Percentiles rank a stretch among this genome's conserved stretches.
phyloP scores from a whole-genome alignment of 805 yeast species.

The Kodamaea restingae region DNA sequence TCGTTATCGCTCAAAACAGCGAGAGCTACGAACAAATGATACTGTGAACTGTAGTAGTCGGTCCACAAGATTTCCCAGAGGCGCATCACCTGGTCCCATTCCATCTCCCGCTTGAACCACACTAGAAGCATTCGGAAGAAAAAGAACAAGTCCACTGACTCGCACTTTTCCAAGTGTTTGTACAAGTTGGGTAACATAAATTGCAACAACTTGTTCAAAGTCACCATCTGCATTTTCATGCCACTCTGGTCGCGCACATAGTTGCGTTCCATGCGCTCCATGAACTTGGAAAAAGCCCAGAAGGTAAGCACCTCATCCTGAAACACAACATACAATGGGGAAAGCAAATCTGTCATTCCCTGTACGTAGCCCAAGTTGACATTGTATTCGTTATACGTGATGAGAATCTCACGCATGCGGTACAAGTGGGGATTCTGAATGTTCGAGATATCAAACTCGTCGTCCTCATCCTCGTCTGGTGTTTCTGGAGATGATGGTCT shows the following conservation, averaged over 20 bases:
- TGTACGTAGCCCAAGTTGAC: constrained; percentile 89
- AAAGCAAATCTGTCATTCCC: constrained; percentile 92
- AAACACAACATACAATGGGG: constrained; percentile 68
- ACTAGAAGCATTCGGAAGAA: constrained; percentile 93
- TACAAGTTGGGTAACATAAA: constrained; percentile 85
- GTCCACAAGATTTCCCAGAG: constrained; percentile 96
- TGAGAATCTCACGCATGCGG: constrained; percentile 67
- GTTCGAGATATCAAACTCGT: constrained; percentile 56
- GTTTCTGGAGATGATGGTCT: constrained; percentile 31
- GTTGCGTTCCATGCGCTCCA: constrained; percentile 95
- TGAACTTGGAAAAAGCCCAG: constrained; percentile 82
- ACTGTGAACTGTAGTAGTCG: constrained; percentile 80
- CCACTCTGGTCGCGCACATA: constrained; percentile 90
- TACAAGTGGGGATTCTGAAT: constrained; percentile 74
- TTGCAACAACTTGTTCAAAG: constrained; percentile 80
- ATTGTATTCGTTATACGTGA: constrained; percentile 84
- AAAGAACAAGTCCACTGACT: constrained; percentile 85
- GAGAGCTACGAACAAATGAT: constrained; percentile 79
- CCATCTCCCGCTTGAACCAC: constrained; percentile 91
- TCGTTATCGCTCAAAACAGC: constrained; percentile 89
- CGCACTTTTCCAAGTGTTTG: constrained; percentile 80
- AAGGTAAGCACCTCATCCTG: constrained; percentile 78
- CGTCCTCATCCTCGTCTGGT: constrained; percentile 34
- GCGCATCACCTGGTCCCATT: constrained; percentile 66
- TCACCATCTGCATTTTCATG: constrained; percentile 81